Evolutionary conservation across 2,329 filamentous ascomycete species (phyloP).

Genomic region (Bipolaris zeicola): DNA sequence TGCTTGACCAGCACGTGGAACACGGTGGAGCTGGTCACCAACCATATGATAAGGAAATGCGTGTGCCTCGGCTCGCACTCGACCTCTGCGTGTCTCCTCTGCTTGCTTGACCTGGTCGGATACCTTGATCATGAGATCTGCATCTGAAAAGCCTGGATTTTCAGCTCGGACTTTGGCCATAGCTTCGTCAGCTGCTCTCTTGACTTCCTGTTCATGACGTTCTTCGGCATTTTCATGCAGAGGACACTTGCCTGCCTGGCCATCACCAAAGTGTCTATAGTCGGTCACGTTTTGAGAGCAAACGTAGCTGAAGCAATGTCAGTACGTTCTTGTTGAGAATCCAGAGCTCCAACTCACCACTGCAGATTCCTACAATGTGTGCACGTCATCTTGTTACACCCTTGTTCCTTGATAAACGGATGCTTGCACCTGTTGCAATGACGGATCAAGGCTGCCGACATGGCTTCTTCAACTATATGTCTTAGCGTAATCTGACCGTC

Average conservation of each 20-base stretch:
- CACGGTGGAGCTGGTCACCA: constrained; percentile 20
- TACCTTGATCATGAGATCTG: constrained; percentile 62
- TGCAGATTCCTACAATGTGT: constrained; percentile 61
- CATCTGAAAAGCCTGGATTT: constrained; percentile 65
- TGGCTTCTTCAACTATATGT: constrained; percentile 79
- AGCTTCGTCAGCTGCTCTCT: constrained; percentile 64
- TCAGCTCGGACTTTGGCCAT: constrained; percentile 61
- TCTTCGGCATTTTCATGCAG: constrained; percentile 67
- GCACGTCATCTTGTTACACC: constrained; percentile 86
- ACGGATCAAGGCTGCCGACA: constrained; percentile 78
- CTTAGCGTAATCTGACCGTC: constrained; percentile 66
- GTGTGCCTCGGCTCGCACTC: constrained; percentile 18
- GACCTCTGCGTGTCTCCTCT: constrained; percentile 34
- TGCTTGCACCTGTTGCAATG: constrained; percentile 73
- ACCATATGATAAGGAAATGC: constrained; percentile 33
- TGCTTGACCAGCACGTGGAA: neutral
- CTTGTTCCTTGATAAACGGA: constrained; percentile 77
- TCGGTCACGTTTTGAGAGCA: constrained; percentile 68
- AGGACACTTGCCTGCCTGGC: constrained; percentile 59
- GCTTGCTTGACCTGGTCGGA: constrained; percentile 57
- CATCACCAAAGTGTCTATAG: constrained; percentile 74
- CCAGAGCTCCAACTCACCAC: constrained; percentile 53
- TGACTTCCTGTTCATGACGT: constrained; percentile 68
- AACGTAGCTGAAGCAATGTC: constrained; percentile 61
- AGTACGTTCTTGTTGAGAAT: neutral